Evolutionary conservation across 2,329 filamentous ascomycete genomes (phyloP).

Genomic region (Dothidotthia symphoricarpi): DNA sequence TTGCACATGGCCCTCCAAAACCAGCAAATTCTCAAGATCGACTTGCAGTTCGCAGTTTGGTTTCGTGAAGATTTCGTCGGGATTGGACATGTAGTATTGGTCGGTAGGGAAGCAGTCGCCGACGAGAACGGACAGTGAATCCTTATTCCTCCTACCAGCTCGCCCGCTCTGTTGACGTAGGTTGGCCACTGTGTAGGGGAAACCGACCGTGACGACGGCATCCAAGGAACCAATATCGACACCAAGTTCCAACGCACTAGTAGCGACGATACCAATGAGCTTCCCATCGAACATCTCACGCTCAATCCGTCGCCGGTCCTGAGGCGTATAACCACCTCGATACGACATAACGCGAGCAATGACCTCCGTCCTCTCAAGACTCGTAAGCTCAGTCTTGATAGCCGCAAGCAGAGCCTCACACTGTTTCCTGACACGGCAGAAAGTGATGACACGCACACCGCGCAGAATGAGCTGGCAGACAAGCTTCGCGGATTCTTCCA

Average conservation of each 20-base stretch:
- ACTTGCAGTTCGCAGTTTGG: constrained; percentile 88
- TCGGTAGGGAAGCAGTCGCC: constrained; percentile 89
- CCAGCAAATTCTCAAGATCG: constrained; percentile 86
- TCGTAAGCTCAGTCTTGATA: constrained; percentile 72
- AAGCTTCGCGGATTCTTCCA: constrained; percentile 81
- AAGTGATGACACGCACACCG: constrained; percentile 88
- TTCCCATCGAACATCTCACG: constrained; percentile 96
- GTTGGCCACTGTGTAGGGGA: constrained; percentile 94
- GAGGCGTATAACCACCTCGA: constrained; percentile 87
- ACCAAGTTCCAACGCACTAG: constrained; percentile 86
- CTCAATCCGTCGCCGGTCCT: constrained; percentile 85
- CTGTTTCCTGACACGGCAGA: constrained; percentile 82
- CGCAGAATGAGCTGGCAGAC: constrained; percentile 88
- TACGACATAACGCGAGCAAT: constrained; percentile 88
- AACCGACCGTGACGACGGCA: constrained; percentile 89
- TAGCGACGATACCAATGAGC: constrained; percentile 88
- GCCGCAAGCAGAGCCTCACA: constrained; percentile 82
- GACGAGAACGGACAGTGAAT: constrained; percentile 85
- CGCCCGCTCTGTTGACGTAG: constrained; percentile 91
- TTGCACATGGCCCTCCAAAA: constrained; percentile 90
- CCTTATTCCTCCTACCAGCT: constrained; percentile 87
- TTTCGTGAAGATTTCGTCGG: constrained; percentile 87
- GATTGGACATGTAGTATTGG: constrained; percentile 96
- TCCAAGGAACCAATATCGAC: constrained; percentile 94
- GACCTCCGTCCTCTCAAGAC: constrained; percentile 71